Base-by-base conservation (phyloP, 768 basidiomycete genomes). In the Strobilomyces dryophilus region DNA sequence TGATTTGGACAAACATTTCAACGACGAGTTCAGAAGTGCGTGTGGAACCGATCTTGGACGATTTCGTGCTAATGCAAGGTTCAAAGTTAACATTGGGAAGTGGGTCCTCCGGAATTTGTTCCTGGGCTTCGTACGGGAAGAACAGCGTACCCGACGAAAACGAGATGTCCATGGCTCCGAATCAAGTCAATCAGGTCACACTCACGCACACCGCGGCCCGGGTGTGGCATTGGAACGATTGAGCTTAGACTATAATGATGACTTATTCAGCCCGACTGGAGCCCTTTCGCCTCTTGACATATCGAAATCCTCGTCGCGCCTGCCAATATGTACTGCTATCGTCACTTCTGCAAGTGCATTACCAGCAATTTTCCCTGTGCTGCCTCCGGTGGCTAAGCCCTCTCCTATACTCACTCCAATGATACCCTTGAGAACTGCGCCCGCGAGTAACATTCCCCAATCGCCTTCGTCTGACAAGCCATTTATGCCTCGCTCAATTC, bases 71-170 rank as follows among this genome's bases (percentile, higher is more conserved):
- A 41, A 61, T 55, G 42, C 12, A 14, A 15, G 41, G 34, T 47
- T 18, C 42, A 32, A 56, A 97, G 94, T 95, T 58, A 95, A 95
- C 66, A 75, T 95, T 42, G 94, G 92, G 1, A 95, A 91, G 72
- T 95, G 92, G 91, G 82, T 92, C 1, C 70, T 95, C 20, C 79
- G 87, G 27, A 95, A 95, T 66, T 71, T 97, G 14, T 97, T 95
- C 69, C 65, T 82, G 31, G 83, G 81, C 3, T 92, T 93, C 64
- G 78, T 92, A 47, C 76, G 76, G 11, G 89, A 90, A 62, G 82
- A 90, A 58, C 77, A 83, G 53, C 76, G 75, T n/a, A 51, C 63
- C 21, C 71, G 68, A 18, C 72, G 69, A 36, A 70, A 62, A 55
- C 74, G 66, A 24, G 73, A 73, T 5, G 29, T 40, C 15, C 58